Base-by-base conservation (phyloP, 108 stramenopile genomes). In the Chaetoceros muelleri region DNA sequence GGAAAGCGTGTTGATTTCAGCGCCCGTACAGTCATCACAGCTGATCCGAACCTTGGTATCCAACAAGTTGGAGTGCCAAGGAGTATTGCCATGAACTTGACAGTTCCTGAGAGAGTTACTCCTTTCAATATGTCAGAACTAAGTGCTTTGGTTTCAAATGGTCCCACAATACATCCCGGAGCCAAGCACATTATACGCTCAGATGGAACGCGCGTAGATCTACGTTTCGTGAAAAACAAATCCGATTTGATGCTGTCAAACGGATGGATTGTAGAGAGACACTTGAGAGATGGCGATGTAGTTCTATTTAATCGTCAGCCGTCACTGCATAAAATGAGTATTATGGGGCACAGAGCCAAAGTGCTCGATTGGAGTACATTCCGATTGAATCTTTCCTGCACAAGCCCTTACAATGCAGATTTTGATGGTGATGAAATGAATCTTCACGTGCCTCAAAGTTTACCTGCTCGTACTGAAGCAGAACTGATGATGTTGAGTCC, bases 361-460 rank as follows among this genome's bases (percentile, higher is more conserved):
- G 96, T 97, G 5, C 72, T 99, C 67, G 97, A 98, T 77, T 98
- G 95, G 95, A 92, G 89, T 46, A 99, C 98, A 2, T 99, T 99
- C 72, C 95, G 98, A 53, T 78, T 99, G 63, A 99, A 99, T 75
- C 72, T 99, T 54, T 85, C 86, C 59, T 96, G 96, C 73, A 99
- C 99, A 8, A 78, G 94, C 5, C 97, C 99, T 22, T 99, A 99
- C 82, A 99, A 99, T 74, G 98, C 98, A 48, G 98, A 99, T 76
- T 99, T 99, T 71, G 98, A 99, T 72, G 98, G 98, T 16, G 98
- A 99, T 55, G 98, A 99, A 80, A 99, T 99, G 98, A 99, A 99
- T 81, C 79, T 99, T 47, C 95, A 96, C 78, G 93, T 94, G 22
- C 98, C 97, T 2, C 98, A 99, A 79, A 81, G 83, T 46, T 67